Conservation (phyloP, 2,329 filamentous ascomycete genomes). For the Penicillium sp. region DNA sequence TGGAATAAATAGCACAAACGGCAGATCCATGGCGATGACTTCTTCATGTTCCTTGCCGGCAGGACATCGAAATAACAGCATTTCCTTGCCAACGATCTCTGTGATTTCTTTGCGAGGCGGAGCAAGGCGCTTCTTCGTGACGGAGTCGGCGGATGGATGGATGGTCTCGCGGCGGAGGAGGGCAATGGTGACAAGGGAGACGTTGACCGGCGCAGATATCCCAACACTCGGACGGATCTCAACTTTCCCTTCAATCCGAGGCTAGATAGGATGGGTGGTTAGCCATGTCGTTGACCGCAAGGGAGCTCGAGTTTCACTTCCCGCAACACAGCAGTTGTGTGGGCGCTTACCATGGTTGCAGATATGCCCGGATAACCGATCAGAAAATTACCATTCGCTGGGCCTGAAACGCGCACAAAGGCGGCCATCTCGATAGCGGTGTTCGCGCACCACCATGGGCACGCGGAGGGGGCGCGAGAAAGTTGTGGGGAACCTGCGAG, state of each 20-base stretch:
- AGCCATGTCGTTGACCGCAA: neutral
- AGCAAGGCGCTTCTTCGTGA: constrained; percentile 87
- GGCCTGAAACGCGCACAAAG: constrained; percentile 93
- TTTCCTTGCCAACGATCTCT: constrained; percentile 93
- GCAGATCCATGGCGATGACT: constrained; percentile 93
- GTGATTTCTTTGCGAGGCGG: constrained; percentile 86
- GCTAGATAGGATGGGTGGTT: constrained; percentile 54
- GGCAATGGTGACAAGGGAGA: constrained; percentile 92
- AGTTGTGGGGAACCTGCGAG: constrained; percentile 29
- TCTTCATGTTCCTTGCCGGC: constrained; percentile 82
- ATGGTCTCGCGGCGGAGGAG: constrained; percentile 94
- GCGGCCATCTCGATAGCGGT: constrained; percentile 61
- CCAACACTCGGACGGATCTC: constrained; percentile 88
- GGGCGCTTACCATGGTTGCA: constrained; percentile 79
- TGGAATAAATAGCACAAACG: constrained; percentile 96
- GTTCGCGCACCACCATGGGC: constrained; percentile 43
- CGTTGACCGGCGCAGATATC: constrained; percentile 81
- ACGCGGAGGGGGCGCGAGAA: constrained; percentile 28
- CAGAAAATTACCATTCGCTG: constrained; percentile 93
- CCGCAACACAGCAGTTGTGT: neutral
- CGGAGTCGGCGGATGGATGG: constrained; percentile 90
- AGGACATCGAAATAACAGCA: constrained; percentile 84
- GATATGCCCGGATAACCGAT: constrained; percentile 98
- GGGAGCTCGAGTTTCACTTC: neutral
- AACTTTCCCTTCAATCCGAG: constrained; percentile 95